Evolutionary conservation across 345 rosid genomes (phyloP), one percentile per base, ranked within the genome.

Genomic region (Isatis tinctoria): DNA sequence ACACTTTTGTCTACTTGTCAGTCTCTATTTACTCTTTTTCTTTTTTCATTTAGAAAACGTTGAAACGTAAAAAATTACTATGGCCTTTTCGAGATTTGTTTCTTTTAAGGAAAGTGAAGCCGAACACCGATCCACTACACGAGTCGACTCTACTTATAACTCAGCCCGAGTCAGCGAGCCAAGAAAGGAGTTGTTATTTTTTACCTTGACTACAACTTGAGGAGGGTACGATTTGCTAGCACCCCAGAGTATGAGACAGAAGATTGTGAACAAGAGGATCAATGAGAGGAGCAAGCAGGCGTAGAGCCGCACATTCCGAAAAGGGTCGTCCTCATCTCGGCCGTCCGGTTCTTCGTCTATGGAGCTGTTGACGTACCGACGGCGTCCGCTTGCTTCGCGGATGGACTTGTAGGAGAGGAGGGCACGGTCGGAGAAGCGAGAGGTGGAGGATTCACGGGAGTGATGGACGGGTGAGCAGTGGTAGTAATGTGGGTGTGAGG

Each of bases 391-490:
- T 58, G 35, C 74, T 17, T 76, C 82, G 6, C 66, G 81, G 33
- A 86, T 70, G 60, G 87, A 87, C 51, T 85, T 84, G 89, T 89
- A 91, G 8, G 87, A 83, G 64, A 81, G 33, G 60, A 85, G 84
- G 39, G 67, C 78, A 36, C 79, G 68, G 47, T 87, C 93, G 6
- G 97, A 87, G 90, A 90, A 90, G 24, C 97, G 83, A 10, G 97
- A 91, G 30, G 90, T 87, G 51, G 98, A 93, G 9, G 98, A 94
- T 81, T 94, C 98, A 5, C 97, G 88, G 13, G 98, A 94, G 85
- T 91, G 98, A 78, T 94, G 98, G 59, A 88, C 83, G 1, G 98
- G 97, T 6, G 98, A 94, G 79, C 89, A 83, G 67, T 91, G 95
- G 79, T 91, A 94, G 85, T 77, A 94, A 51, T 82, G 83, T 30